Conservation (phyloP, 129 eudicot genomes). For the Calendula officinalis region DNA sequence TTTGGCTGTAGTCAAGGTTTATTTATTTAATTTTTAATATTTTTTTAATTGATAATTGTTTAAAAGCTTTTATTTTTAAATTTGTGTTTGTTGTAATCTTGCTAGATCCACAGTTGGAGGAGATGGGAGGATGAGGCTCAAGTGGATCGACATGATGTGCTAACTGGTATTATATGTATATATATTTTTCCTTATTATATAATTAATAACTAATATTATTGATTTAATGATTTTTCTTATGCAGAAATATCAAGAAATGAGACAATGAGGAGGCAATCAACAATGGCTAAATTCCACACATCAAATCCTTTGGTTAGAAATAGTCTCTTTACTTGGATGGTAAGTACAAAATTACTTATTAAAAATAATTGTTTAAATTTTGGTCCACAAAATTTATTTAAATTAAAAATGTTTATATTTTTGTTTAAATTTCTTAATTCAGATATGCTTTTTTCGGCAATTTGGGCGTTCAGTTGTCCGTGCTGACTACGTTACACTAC, state of each 20-base stretch:
- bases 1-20: conserved; percentile 85
- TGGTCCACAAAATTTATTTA: not conserved
- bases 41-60: not conserved
- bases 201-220: not conserved
- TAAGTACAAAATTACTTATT: conserved; percentile 27
- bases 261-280: conserved; percentile 72
- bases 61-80: not conserved
- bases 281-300: conserved; percentile 60
- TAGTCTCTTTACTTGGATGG: conserved; percentile 70
- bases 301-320: conserved; percentile 61
- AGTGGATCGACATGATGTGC: conserved; percentile 58
- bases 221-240: not conserved
- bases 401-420: not conserved
- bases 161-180: conserved; percentile 48
- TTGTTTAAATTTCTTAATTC: conserved; percentile 8
- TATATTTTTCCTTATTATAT: no score
- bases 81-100: not conserved
- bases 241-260: conserved; percentile 68
- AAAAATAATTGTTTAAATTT: not conserved
- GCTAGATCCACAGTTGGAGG: conserved; percentile 84
- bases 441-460: conserved; percentile 90
- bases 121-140: conserved; percentile 88
- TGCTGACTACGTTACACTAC: conserved; percentile 78
- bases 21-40: not conserved
- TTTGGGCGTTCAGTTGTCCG: conserved; percentile 82